A percentile compares a stretch with the other conserved stretches of the same genome.
Conservation (phyloP, 2,329 filamentous ascomycete species). For the Thelonectria discophora region DNA sequence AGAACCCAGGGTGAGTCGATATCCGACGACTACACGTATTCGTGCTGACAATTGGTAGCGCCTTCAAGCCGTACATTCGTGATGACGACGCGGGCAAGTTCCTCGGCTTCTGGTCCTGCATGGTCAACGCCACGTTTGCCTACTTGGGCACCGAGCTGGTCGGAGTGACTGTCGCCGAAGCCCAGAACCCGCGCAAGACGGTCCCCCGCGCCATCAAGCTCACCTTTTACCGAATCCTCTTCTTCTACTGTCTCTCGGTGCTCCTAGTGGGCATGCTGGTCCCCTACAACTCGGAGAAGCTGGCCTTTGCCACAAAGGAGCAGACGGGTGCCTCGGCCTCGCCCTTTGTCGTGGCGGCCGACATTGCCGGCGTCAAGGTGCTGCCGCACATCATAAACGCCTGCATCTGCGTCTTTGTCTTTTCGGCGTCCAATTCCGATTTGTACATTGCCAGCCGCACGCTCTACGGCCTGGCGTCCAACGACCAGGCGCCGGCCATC, state of each 20-base stretch:
- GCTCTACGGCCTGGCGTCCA: slow-evolving; percentile 75
- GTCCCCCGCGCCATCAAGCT: slow-evolving; percentile 81
- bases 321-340: slow-evolving; percentile 57
- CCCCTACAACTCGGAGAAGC: slow-evolving; percentile 70
- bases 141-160: slow-evolving; percentile 81
- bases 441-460: slow-evolving; percentile 79
- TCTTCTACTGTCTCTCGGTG: slow-evolving; percentile 81
- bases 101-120: slow-evolving; percentile 72
- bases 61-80: slow-evolving; percentile 46
- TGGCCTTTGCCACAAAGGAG: slow-evolving; percentile 64
- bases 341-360: slow-evolving; percentile 80
- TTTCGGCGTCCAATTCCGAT: slow-evolving; percentile 80
- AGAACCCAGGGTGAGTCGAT: slow-evolving; percentile 56
- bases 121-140: slow-evolving; percentile 81
- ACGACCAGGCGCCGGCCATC: slow-evolving; percentile 76
- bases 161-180: slow-evolving; percentile 81
- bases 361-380: slow-evolving; percentile 66
- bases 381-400: slow-evolving; percentile 77
- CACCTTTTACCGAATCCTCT: slow-evolving; percentile 82
- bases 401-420: slow-evolving; percentile 78
- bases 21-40: neutral
- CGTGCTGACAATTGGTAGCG: slow-evolving; percentile 42
- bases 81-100: slow-evolving; percentile 57
- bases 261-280: slow-evolving; percentile 81
- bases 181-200: slow-evolving; percentile 79